Conservation (phyloP, 169 alveolate species). For the Plasmodium vivax region DNA sequence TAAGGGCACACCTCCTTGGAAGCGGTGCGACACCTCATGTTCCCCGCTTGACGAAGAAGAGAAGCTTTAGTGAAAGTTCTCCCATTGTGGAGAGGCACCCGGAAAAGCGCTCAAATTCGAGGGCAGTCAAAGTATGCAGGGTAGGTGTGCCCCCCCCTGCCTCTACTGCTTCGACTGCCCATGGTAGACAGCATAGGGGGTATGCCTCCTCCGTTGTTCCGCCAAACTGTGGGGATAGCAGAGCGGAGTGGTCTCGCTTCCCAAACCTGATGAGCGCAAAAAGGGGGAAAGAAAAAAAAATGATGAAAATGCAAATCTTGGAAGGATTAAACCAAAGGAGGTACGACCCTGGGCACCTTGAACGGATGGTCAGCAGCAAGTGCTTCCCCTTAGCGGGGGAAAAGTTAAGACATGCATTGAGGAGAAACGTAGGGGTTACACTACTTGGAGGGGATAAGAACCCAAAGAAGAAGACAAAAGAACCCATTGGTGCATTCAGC, state of each 20-base stretch:
- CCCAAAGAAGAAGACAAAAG: background rate
- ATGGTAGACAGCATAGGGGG: background rate
- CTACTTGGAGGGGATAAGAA: background rate
- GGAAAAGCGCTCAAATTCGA: background rate
- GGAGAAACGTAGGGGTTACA: background rate
- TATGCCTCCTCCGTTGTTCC: background rate
- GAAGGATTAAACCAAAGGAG: slow-evolving; percentile 33
- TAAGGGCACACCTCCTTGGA: background rate
- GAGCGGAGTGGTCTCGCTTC: background rate
- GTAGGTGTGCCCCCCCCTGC: background rate
- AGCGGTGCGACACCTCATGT: background rate
- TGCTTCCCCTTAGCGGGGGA: background rate
- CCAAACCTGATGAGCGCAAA: slow-evolving; percentile 3
- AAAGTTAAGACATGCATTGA: background rate
- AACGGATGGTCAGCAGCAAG: slow-evolving; percentile 9
- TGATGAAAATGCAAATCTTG: slow-evolving; percentile 30
- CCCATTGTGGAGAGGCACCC: background rate
- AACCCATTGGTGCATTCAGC: background rate
- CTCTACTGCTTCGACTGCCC: background rate
- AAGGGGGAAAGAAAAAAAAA: slow-evolving; percentile 4
- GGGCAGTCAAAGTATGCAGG: background rate
- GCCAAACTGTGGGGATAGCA: background rate
- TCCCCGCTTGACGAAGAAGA: background rate
- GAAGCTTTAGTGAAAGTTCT: slow-evolving; percentile 26
- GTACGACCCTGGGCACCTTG: slow-evolving; percentile 41